Evolutionary conservation across 805 yeast species (phyloP).

Genomic region (Metschnikowia hibisci): DNA sequence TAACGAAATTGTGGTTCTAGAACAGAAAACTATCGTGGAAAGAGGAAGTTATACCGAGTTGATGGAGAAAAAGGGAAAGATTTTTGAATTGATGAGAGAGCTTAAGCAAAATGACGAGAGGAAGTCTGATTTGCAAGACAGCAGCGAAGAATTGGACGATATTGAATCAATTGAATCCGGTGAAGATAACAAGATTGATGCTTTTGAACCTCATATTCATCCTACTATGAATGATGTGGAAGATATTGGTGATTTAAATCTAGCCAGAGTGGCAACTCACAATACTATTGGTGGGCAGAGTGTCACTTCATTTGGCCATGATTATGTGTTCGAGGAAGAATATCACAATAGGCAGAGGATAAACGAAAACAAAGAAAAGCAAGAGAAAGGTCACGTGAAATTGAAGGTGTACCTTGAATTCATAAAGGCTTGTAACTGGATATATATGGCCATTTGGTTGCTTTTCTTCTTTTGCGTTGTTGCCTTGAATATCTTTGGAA

Average conservation of each 20-base stretch:
- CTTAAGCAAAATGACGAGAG: slow-evolving; percentile 23
- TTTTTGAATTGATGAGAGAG: slow-evolving; percentile 31
- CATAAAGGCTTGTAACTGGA: slow-evolving; percentile 31
- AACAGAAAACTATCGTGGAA: slow-evolving; percentile 53
- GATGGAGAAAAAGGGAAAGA: slow-evolving; percentile 33
- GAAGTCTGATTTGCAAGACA: slow-evolving; percentile 13
- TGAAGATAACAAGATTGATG: slow-evolving; percentile 5
- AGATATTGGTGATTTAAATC: slow-evolving; percentile 13
- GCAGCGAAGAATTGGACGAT: slow-evolving; percentile 9
- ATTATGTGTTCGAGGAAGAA: slow-evolving; percentile 28
- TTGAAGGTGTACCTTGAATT: slow-evolving; percentile 27
- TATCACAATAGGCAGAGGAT: slow-evolving; percentile 17
- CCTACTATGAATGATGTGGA: slow-evolving; percentile 22
- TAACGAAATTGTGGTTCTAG: slow-evolving; percentile 56
- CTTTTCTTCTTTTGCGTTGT: slow-evolving; percentile 22
- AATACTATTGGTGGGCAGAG: slow-evolving; percentile 24
- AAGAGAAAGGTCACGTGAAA: slow-evolving; percentile 28
- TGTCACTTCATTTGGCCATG: slow-evolving; percentile 33
- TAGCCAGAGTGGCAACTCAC: slow-evolving; percentile 17
- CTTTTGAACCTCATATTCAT: slow-evolving; percentile 11
- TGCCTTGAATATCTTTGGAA: slow-evolving; percentile 23
- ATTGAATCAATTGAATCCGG: slow-evolving; percentile 8
- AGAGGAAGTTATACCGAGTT: slow-evolving; percentile 49
- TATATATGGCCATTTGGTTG: slow-evolving; percentile 19
- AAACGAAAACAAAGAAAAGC: slow-evolving; percentile 13